phyloP scores from a whole-genome alignment of 2,329 filamentous ascomycete species.

The Ciborinia camelliae region DNA sequence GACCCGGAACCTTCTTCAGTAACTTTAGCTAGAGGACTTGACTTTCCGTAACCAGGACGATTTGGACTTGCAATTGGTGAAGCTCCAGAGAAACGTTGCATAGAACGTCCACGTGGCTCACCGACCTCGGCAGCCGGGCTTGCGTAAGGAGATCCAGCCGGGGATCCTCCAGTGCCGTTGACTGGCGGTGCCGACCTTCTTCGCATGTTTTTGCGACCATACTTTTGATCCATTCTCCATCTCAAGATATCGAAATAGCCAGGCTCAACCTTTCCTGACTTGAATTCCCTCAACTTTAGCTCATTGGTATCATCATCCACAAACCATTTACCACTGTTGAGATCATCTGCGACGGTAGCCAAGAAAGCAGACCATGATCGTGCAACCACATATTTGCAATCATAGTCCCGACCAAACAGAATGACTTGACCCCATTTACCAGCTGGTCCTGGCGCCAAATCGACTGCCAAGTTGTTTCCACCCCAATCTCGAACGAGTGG shows the following conservation, averaged over 20 bases:
- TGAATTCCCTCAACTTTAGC: conserved; percentile 90
- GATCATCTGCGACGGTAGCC: conserved; percentile 82
- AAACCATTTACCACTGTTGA: conserved; percentile 83
- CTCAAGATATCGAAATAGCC: conserved; percentile 91
- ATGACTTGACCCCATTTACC: conserved; percentile 97
- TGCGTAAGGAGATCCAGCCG: conserved; percentile 59
- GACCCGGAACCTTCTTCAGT: conserved; percentile 57
- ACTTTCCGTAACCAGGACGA: conserved; percentile 61
- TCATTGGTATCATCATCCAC: conserved; percentile 91
- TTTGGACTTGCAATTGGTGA: conserved; percentile 64
- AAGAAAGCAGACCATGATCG: conserved; percentile 88
- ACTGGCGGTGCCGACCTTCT: conserved; percentile 48
- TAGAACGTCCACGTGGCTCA: conserved; percentile 65
- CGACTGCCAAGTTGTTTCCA: conserved; percentile 93
- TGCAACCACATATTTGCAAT: conserved; percentile 95
- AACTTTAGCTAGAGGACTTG: conserved; percentile 70
- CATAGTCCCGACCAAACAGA: conserved; percentile 94
- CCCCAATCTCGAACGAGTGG: conserved; percentile 96
- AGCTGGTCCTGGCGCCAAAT: conserved; percentile 83
- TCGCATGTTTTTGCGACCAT: conserved; percentile 58
- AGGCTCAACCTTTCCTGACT: conserved; percentile 82
- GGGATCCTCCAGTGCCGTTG: conserved; percentile 39
- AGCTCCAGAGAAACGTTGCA: conserved; percentile 64
- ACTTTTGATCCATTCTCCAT: conserved; percentile 95
- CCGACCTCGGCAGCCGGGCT: conserved; percentile 59